Evolutionary conservation across 2,329 filamentous ascomycete species (phyloP).

Genomic region (Fusarium sulawesiense): DNA sequence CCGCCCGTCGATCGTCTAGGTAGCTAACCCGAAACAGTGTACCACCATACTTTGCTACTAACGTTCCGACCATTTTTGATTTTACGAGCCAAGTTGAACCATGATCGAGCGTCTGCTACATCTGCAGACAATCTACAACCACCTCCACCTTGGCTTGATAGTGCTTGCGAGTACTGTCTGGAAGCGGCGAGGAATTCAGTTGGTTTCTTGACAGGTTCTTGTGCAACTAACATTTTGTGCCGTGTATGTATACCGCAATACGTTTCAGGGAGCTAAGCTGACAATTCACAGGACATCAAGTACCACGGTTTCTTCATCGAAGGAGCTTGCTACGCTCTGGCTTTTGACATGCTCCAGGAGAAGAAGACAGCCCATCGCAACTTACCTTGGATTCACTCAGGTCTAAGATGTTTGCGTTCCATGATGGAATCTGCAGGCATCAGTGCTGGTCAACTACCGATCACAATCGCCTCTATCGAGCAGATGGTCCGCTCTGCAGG

Average conservation of each 20-base stretch:
- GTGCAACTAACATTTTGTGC: slow-evolving; percentile 54
- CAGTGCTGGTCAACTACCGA: slow-evolving; percentile 38
- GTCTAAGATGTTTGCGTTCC: slow-evolving; percentile 51
- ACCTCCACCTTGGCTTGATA: slow-evolving; percentile 54
- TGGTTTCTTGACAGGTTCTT: slow-evolving; percentile 55
- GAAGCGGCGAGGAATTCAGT: slow-evolving; percentile 56
- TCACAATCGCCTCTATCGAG: slow-evolving; percentile 45
- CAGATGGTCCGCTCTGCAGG: slow-evolving; percentile 48
- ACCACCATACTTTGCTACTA: slow-evolving; percentile 56
- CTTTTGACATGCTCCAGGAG: slow-evolving; percentile 57
- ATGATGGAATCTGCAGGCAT: slow-evolving; percentile 47
- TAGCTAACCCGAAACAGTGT: slow-evolving; percentile 49
- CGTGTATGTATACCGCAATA: slow-evolving; percentile 45
- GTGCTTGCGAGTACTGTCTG: slow-evolving; percentile 56
- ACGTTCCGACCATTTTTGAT: slow-evolving; percentile 59
- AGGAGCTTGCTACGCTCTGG: slow-evolving; percentile 55
- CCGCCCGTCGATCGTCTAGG: background rate
- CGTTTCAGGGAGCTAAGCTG: background rate
- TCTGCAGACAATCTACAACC: slow-evolving; percentile 26
- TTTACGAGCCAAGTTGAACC: slow-evolving; percentile 55
- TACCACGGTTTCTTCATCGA: slow-evolving; percentile 59
- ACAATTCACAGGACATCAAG: slow-evolving; percentile 52
- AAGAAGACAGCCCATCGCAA: slow-evolving; percentile 51
- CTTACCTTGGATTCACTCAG: slow-evolving; percentile 56
- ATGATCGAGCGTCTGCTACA: slow-evolving; percentile 42